Percentiles rank a stretch among this genome's conserved stretches.
Conservation (phyloP, 768 basidiomycete genomes). For the Tulasnella sp. region DNA sequence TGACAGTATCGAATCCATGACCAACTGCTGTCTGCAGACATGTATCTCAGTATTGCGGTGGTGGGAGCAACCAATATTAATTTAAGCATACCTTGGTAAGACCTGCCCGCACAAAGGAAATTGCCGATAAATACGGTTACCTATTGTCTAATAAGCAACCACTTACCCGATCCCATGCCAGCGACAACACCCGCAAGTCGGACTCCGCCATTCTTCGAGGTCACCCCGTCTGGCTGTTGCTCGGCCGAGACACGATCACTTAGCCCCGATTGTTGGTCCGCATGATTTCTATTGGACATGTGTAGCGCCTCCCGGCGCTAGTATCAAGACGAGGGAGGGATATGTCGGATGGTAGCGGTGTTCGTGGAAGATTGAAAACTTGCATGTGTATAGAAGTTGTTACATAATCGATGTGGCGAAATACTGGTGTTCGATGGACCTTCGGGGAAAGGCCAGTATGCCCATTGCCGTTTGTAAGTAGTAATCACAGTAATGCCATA, state of each 20-base stretch:
- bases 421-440: too few species aligned
- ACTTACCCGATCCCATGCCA: conserved; percentile 19
- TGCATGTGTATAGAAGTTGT: too few species aligned
- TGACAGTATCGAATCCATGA: conserved; percentile 67
- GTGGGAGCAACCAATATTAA: background rate
- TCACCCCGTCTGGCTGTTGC: background rate
- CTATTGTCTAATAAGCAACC: background rate
- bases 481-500: too few species aligned
- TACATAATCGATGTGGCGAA: too few species aligned
- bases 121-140: background rate
- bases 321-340: too few species aligned
- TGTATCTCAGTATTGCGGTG: background rate
- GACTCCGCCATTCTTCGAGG: background rate
- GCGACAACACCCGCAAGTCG: conserved; percentile 15
- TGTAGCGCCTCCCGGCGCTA: background rate
- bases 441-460: too few species aligned
- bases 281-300: background rate
- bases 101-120: conserved; percentile 9
- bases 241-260: background rate
- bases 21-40: conserved; percentile 42
- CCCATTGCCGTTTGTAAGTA: too few species aligned
- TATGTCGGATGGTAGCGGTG: too few species aligned
- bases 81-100: conserved; percentile 15
- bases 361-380: too few species aligned
- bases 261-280: background rate